phyloP scores from a whole-genome alignment of 179 eudicot genomes.

The Silene coronaria region DNA sequence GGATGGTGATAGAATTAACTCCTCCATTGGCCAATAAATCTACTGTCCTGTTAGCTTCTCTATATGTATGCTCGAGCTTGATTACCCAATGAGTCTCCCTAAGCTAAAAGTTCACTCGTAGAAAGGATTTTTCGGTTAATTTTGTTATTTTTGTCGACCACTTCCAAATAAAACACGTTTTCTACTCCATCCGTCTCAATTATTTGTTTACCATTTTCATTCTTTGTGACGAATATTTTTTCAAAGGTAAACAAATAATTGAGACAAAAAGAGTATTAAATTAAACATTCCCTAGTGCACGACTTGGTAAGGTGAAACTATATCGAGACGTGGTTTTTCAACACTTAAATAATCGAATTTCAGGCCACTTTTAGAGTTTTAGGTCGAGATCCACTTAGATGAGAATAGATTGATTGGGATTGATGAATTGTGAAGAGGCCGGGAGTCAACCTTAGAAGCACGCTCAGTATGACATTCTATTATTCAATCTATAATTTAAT shows the following conservation, averaged over 20 bases:
- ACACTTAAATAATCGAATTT: neutral
- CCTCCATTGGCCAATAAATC: too few relatives aligned
- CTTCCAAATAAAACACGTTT: neutral
- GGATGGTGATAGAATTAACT: too few relatives aligned
- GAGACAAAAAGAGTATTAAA: too few relatives aligned
- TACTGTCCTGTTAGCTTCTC: too few relatives aligned
- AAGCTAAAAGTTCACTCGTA: too few relatives aligned
- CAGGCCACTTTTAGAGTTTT: neutral
- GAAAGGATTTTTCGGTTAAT: neutral
- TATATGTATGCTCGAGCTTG: too few relatives aligned
- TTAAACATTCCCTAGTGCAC: neutral
- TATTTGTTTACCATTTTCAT: too few relatives aligned
- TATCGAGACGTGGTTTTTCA: neutral
- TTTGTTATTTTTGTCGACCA: neutral
- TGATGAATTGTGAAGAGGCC: neutral
- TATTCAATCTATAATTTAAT: neutral
- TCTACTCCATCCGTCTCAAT: too few relatives aligned
- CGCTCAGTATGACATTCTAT: neutral
- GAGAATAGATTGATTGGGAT: neutral
- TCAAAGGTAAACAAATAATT: too few relatives aligned
- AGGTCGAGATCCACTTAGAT: neutral
- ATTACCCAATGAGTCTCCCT: too few relatives aligned
- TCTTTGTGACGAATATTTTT: too few relatives aligned
- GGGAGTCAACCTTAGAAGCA: conserved; percentile 9
- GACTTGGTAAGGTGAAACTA: neutral